A percentile compares a stretch with the other conserved stretches of the same genome.
Evolutionary conservation across 176 grass and related monocot genomes (phyloP).

Genomic region (Eremochloa ophiuroides): DNA sequence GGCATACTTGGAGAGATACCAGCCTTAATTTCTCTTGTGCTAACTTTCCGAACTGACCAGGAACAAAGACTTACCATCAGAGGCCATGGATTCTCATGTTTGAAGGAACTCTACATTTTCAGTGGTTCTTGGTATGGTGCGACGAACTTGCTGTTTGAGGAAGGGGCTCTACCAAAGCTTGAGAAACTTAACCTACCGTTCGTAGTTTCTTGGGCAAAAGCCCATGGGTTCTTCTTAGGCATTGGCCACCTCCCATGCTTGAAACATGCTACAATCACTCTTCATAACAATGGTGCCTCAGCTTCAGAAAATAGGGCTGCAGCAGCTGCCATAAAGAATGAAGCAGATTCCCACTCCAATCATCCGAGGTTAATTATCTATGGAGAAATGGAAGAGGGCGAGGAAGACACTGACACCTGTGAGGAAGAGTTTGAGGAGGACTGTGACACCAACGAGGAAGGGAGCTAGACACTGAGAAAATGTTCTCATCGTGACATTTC

Average conservation of each 20-base stretch:
- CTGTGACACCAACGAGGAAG: not conserved
- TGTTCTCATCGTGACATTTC: not conserved
- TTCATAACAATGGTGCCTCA: accelerated
- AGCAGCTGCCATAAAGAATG: not conserved
- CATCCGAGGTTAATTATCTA: not conserved
- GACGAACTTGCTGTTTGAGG: not conserved
- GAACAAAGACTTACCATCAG: not conserved
- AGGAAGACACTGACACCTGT: not conserved
- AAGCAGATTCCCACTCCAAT: not conserved
- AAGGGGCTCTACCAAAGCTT: not conserved
- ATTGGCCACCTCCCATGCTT: not conserved
- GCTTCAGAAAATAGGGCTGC: not conserved
- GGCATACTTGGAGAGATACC: not conserved
- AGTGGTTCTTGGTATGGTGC: accelerated
- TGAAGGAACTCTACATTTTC: not conserved
- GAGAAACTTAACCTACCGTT: not conserved
- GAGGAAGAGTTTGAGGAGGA: not conserved
- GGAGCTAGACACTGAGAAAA: not conserved
- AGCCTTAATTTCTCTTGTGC: not conserved
- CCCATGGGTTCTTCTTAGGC: not conserved
- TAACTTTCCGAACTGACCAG: not conserved
- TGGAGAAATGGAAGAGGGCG: not conserved
- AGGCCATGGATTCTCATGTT: not conserved
- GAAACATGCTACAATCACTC: not conserved
- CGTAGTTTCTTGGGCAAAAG: not conserved